Conservation (phyloP, 2,329 filamentous ascomycete species). For the Corynespora cassiicola region DNA sequence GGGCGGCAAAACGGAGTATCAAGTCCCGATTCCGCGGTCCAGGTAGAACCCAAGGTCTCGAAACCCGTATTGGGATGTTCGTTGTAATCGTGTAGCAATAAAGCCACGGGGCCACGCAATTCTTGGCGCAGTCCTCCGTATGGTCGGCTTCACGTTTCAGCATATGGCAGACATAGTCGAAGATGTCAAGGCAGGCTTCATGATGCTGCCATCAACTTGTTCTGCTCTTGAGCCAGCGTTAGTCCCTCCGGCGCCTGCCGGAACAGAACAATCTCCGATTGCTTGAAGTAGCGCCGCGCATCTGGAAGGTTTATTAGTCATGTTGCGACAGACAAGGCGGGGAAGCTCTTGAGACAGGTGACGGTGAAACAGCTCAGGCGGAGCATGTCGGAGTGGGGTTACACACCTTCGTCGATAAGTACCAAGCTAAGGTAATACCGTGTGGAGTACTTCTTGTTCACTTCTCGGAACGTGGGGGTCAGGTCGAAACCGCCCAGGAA, state of each 20-base stretch:
- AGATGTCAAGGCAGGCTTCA: constrained; percentile 19
- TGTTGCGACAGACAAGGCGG: constrained; percentile 24
- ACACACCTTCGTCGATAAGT: constrained; percentile 86
- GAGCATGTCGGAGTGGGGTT: background rate
- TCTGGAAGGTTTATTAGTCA: constrained; percentile 61
- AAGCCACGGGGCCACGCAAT: constrained; percentile 4
- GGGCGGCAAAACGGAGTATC: background rate
- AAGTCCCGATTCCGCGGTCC: background rate
- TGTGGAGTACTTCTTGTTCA: constrained; percentile 99
- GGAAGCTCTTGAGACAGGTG: constrained; percentile 19
- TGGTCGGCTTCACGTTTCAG: constrained; percentile 2
- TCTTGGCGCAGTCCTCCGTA: constrained; percentile 11
- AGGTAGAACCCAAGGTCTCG: constrained; percentile 3
- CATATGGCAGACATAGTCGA: background rate
- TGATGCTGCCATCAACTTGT: constrained; percentile 48
- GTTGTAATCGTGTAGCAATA: constrained; percentile 3
- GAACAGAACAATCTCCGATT: constrained; percentile 97
- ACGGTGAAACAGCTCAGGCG: constrained; percentile 1
- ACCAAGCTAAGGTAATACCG: constrained; percentile 97
- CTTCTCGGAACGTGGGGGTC: constrained; percentile 97
- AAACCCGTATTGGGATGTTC: background rate
- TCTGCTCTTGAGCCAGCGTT: constrained; percentile 56
- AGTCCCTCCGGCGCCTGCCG: constrained; percentile 70
- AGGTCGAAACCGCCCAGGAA: constrained; percentile 98
- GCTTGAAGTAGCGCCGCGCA: constrained; percentile 97